phyloP scores from a whole-genome alignment of 768 basidiomycete genomes.

The Suillus discolor region DNA sequence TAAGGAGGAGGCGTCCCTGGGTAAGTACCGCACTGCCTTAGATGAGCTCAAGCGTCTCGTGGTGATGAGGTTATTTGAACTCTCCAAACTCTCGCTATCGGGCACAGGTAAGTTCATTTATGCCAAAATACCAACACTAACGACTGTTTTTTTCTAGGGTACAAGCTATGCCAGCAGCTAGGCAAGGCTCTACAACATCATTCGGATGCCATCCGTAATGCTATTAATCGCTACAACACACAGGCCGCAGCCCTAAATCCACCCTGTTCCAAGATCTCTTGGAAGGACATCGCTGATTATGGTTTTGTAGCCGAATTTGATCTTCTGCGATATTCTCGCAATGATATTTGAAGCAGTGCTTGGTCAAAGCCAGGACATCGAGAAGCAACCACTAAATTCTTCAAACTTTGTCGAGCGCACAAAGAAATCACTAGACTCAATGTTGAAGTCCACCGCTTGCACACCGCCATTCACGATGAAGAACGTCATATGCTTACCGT shows the following conservation, averaged over 20 bases:
- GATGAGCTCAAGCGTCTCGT: conserved; percentile 34
- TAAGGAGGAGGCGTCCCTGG: neutral
- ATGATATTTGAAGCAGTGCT: neutral
- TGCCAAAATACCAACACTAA: neutral
- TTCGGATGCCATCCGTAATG: conserved; percentile 16
- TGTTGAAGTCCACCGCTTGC: conserved; percentile 31
- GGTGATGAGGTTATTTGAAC: conserved; percentile 32
- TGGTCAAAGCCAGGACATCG: conserved; percentile 10
- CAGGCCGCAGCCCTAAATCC: neutral
- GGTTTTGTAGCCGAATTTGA: conserved; percentile 3
- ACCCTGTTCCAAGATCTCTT: neutral
- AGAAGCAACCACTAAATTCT: conserved; percentile 28
- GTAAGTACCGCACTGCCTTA: conserved; percentile 9
- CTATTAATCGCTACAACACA: conserved; percentile 19
- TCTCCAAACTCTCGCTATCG: conserved; percentile 24
- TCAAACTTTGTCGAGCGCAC: conserved; percentile 30
- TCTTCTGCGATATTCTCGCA: neutral
- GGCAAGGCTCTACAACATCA: conserved; percentile 18
- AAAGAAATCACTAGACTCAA: conserved; percentile 36
- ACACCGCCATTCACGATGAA: conserved; percentile 20
- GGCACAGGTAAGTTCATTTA: conserved; percentile 13
- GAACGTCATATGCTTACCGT: conserved; percentile 10
- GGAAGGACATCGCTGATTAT: conserved; percentile 8
- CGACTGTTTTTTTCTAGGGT: conserved; percentile 11
- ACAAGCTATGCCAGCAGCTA: conserved; percentile 19